These are phyloP conservation scores for Rhizopogon vesiculosus DNA, from an alignment of 768 basidiomycete genomes.

Conservation along the genomic window DNA sequence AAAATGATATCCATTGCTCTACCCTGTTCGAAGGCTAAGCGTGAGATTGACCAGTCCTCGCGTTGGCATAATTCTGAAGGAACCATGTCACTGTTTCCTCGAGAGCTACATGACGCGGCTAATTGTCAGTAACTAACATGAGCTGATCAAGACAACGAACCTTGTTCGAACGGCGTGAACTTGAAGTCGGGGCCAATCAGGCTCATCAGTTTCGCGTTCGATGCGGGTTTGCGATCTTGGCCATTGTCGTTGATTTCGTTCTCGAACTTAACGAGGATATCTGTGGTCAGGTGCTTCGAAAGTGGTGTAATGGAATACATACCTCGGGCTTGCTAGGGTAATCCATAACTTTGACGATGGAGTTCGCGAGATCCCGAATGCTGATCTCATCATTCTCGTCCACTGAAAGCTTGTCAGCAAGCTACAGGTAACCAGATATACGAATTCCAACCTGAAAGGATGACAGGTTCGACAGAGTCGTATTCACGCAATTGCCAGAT, in stretches of 20 bases:
- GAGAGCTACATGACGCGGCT: conserved; percentile 46
- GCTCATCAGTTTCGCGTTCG: conserved; percentile 78
- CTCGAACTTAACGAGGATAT: conserved; percentile 59
- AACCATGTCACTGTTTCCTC: conserved; percentile 84
- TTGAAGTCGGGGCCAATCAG: conserved; percentile 69
- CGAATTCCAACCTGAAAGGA: conserved; percentile 65
- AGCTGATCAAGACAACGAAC: conserved; percentile 32
- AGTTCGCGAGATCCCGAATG: conserved; percentile 86
- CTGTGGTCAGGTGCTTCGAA: not conserved
- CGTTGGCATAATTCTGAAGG: conserved; percentile 70
- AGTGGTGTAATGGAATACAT: conserved; percentile 11
- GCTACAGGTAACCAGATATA: not conserved
- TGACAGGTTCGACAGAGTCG: conserved; percentile 88
- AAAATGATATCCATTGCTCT: too few relatives aligned
- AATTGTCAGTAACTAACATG: conserved; percentile 1
- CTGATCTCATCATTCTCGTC: conserved; percentile 93
- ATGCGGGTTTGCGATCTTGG: conserved; percentile 96
- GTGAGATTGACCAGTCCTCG: conserved; percentile 47
- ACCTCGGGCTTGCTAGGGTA: conserved; percentile 77
- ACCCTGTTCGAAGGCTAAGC: not conserved
- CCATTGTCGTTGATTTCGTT: conserved; percentile 66
- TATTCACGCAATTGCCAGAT: conserved; percentile 92
- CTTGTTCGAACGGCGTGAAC: conserved; percentile 89
- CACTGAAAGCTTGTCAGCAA: conserved; percentile 38
- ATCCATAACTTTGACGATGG: conserved; percentile 81